A percentile compares a stretch with the other conserved stretches of the same genome.
phyloP scores from a whole-genome alignment of 75 land plant genomes.

The Gnetum montanum region DNA sequence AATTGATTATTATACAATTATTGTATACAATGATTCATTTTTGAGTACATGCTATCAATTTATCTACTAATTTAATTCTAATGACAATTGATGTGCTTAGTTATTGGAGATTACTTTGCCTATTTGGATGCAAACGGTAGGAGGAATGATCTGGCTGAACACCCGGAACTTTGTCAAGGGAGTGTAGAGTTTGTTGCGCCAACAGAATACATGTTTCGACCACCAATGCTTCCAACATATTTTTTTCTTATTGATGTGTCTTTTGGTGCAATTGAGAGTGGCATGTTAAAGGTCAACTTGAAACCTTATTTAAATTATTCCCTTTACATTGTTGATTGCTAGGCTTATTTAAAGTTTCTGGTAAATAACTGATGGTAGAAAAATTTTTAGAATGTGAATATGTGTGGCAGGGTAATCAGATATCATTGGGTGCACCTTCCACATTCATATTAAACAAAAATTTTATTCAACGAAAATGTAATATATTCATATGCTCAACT shows the following conservation, averaged over 20 bases:
- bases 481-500: too few species aligned
- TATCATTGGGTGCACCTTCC: too few species aligned
- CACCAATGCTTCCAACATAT: slow-evolving; percentile 42
- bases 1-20: too few species aligned
- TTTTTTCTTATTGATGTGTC: slow-evolving; percentile 46
- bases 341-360: not conserved
- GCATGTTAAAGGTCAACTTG: slow-evolving; percentile 27
- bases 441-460: too few species aligned
- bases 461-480: too few species aligned
- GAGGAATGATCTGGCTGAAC: slow-evolving; percentile 26
- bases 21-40: too few species aligned
- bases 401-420: too few species aligned
- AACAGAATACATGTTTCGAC: slow-evolving; percentile 42
- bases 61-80: too few species aligned
- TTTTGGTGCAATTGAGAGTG: slow-evolving; percentile 19
- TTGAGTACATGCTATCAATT: too few species aligned
- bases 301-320: not conserved
- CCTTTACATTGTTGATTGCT: not conserved
- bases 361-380: too few species aligned
- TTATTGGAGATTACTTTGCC: slow-evolving; percentile 37
- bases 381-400: too few species aligned
- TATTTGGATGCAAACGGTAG: slow-evolving; percentile 32
- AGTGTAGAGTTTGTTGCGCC: slow-evolving; percentile 44
- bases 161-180: slow-evolving; percentile 31
- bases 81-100: slow-evolving; percentile 20